These are phyloP conservation scores for Strigomonas oncopelti DNA, from an alignment of 208 protist species.

Conservation along the genomic window DNA sequence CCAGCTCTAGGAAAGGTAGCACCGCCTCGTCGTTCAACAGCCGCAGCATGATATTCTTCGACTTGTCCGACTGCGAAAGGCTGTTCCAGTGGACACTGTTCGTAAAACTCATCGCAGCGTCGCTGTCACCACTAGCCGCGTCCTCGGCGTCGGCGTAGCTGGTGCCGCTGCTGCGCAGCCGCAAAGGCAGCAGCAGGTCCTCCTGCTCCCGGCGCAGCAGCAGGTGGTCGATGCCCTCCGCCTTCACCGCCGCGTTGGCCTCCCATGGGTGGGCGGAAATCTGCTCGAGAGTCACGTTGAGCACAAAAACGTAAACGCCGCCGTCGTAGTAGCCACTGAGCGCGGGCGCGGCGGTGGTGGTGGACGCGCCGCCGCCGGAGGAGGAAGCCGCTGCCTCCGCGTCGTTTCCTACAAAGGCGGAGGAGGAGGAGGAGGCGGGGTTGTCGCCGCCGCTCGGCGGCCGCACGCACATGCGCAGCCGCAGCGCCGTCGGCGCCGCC, in stretches of 20 bases:
- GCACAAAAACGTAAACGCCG: constrained; percentile 55
- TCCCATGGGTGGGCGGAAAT: constrained; percentile 39
- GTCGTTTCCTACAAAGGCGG: constrained; percentile 5
- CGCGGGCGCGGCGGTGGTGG: constrained; percentile 4
- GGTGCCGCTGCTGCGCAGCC: constrained; percentile 13
- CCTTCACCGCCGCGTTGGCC: constrained; percentile 23
- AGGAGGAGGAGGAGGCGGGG: neutral
- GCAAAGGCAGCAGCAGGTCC: constrained; percentile 41
- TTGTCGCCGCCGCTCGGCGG: neutral
- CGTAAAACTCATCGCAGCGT: too few relatives aligned
- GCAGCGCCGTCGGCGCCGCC: constrained; percentile 14
- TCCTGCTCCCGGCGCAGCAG: constrained; percentile 48
- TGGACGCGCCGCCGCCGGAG: neutral
- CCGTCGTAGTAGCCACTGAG: neutral
- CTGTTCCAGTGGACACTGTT: constrained; percentile 11
- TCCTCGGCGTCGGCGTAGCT: neutral
- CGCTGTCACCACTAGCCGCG: neutral
- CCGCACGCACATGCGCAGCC: constrained; percentile 42
- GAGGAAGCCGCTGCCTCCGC: constrained; percentile 19
- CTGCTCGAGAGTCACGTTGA: constrained; percentile 41
- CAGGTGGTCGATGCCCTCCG: constrained; percentile 35
- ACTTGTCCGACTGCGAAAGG: neutral
- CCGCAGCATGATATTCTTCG: constrained; percentile 32
- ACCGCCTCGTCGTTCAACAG: constrained; percentile 32
- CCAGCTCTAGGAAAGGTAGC: constrained; percentile 49